Conservation (phyloP, 2,329 filamentous ascomycete genomes). For the Fusarium tanahbumbuense region DNA sequence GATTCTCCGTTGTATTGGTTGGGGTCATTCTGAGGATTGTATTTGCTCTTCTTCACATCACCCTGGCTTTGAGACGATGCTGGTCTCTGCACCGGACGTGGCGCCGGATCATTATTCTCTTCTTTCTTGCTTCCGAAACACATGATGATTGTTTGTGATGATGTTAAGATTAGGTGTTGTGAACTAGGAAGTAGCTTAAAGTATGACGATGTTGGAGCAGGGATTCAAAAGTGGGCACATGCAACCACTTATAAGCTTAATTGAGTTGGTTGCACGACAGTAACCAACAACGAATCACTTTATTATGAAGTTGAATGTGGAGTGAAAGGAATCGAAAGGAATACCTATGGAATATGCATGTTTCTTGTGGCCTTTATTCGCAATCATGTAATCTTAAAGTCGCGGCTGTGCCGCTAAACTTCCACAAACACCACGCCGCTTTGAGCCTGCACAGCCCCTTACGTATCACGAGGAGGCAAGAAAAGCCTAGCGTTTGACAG, state of each 20-base stretch:
- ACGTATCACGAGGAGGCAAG: slow-evolving; percentile 4
- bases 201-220: slow-evolving; percentile 27
- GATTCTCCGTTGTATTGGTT: slow-evolving; percentile 32
- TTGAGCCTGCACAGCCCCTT: slow-evolving; percentile 28
- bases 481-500: not conserved
- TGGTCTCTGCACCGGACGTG: slow-evolving; percentile 54
- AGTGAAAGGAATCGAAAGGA: not conserved
- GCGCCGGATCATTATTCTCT: slow-evolving; percentile 53
- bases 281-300: slow-evolving; percentile 4
- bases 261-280: not conserved
- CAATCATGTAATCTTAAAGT: slow-evolving; percentile 8
- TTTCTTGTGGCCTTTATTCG: slow-evolving; percentile 8
- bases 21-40: slow-evolving; percentile 43
- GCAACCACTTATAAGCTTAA: slow-evolving; percentile 36
- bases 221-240: slow-evolving; percentile 27
- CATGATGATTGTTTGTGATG: slow-evolving; percentile 50
- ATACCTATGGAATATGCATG: not conserved
- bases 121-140: slow-evolving; percentile 63
- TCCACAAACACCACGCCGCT: slow-evolving; percentile 31
- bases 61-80: slow-evolving; percentile 44
- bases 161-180: slow-evolving; percentile 5
- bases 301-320: not conserved
- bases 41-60: slow-evolving; percentile 46
- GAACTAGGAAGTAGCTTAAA: not conserved
- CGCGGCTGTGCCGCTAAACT: slow-evolving; percentile 33